A percentile compares a stretch with the other conserved stretches of the same genome.
Conservation (phyloP, 306 rosid species). For the Arachis hypogaea region DNA sequence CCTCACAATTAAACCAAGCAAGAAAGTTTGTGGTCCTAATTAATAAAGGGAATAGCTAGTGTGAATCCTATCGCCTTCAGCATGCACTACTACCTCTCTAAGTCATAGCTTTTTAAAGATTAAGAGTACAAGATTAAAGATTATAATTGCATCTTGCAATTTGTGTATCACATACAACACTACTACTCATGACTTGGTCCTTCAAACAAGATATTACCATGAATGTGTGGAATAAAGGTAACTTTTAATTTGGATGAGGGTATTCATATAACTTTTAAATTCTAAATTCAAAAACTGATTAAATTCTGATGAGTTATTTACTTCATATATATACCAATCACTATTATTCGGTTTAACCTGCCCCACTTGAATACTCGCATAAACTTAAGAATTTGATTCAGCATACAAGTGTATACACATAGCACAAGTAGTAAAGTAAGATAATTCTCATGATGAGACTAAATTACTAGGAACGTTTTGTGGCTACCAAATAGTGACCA, state of each 20-base stretch:
- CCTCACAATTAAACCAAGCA: conserved; percentile 4
- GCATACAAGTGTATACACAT: not conserved
- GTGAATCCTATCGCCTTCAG: conserved; percentile 32
- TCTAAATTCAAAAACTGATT: no score
- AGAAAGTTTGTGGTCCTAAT: conserved; percentile 42
- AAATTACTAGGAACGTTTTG: conserved; percentile 24
- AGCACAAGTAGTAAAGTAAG: not conserved
- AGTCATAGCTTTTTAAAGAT: conserved; percentile 10
- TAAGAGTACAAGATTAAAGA: conserved; percentile 12
- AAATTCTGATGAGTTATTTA: no score
- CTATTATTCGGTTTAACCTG: no score
- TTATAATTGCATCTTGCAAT: conserved; percentile 24
- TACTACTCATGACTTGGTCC: not conserved
- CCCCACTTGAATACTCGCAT: no score
- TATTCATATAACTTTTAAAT: not conserved
- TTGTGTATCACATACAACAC: conserved; percentile 18
- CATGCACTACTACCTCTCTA: conserved; percentile 22
- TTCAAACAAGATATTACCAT: conserved; percentile 33
- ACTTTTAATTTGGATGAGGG: conserved; percentile 23
- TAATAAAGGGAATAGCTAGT: conserved; percentile 19
- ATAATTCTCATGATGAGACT: not conserved
- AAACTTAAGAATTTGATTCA: no score
- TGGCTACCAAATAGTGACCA: conserved; percentile 54
- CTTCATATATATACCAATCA: no score
- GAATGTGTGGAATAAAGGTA: conserved; percentile 3